Evolutionary conservation across 2,329 filamentous ascomycete genomes (phyloP).

Genomic region (Septoria petroselini): DNA sequence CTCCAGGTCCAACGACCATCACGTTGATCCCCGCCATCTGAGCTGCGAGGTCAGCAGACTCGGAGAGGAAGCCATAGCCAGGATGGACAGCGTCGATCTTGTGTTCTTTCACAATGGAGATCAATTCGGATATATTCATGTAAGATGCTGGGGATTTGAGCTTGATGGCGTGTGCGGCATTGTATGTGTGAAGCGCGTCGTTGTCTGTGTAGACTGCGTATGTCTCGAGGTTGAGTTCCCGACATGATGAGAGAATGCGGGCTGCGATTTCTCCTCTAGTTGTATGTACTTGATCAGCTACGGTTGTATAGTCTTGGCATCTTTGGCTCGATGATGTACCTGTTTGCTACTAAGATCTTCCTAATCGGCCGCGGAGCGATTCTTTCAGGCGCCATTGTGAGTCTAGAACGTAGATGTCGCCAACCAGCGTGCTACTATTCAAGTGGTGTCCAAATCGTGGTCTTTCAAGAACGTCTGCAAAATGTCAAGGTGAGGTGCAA

Average conservation of each 20-base stretch:
- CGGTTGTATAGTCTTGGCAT: no score
- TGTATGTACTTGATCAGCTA: no score
- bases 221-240: slow-evolving; percentile 57
- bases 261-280: slow-evolving; percentile 63
- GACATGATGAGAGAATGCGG: slow-evolving; percentile 58
- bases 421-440: no score
- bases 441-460: no score
- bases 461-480: no score
- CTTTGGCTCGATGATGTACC: slow-evolving; percentile 13
- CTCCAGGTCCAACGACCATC: slow-evolving; percentile 54
- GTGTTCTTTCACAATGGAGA: slow-evolving; percentile 50
- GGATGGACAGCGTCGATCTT: slow-evolving; percentile 57
- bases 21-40: slow-evolving; percentile 49
- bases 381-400: slow-evolving; percentile 1
- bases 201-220: slow-evolving; percentile 55
- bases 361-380: slow-evolving; percentile 28
- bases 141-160: slow-evolving; percentile 54
- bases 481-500: no score
- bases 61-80: slow-evolving; percentile 62
- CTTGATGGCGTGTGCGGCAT: slow-evolving; percentile 52
- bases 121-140: slow-evolving; percentile 50
- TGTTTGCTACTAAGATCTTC: slow-evolving; percentile 34
- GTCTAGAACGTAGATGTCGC: no score
- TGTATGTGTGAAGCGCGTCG: slow-evolving; percentile 55
- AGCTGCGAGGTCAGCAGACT: slow-evolving; percentile 51